Percentiles rank a stretch among this genome's conserved stretches.
Evolutionary conservation across 2,329 filamentous ascomycete species (phyloP).

Genomic region (Botrytis fragariae): DNA sequence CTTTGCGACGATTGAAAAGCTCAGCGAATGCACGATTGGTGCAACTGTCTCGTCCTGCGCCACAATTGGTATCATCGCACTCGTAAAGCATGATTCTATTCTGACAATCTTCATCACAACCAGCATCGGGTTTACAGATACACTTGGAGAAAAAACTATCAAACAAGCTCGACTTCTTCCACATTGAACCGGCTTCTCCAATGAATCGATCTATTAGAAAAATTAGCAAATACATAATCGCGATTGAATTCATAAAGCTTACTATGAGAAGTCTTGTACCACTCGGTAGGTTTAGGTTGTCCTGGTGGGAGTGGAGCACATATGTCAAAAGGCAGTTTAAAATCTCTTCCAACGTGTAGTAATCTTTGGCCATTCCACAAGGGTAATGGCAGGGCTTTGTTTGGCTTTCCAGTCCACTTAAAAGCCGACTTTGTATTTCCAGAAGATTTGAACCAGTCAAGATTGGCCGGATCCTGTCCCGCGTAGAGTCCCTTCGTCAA

Average conservation of each 20-base stretch:
- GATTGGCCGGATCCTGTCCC: constrained; percentile 59
- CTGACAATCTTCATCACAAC: constrained; percentile 86
- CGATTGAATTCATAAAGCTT: constrained; percentile 40
- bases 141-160: constrained; percentile 75
- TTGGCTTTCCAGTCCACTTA: constrained; percentile 49
- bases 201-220: constrained; percentile 74
- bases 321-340: constrained; percentile 84
- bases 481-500: constrained; percentile 81
- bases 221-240: constrained; percentile 22
- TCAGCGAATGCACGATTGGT: constrained; percentile 85
- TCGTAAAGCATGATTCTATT: constrained; percentile 98
- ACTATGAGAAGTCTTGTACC: constrained; percentile 91
- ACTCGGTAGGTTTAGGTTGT: constrained; percentile 89
- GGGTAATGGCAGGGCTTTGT: constrained; percentile 66
- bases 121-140: constrained; percentile 72
- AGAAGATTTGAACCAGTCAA: constrained; percentile 32
- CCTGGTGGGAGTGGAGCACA: constrained; percentile 83
- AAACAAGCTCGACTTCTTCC: constrained; percentile 75
- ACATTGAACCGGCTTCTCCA: constrained; percentile 74
- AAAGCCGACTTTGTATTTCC: constrained; percentile 21
- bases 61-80: constrained; percentile 88
- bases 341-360: constrained; percentile 72
- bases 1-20: constrained; percentile 68
- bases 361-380: constrained; percentile 74
- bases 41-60: constrained; percentile 69